phyloP scores from a whole-genome alignment of 2,329 filamentous ascomycete species.

The Penicillium palitans region DNA sequence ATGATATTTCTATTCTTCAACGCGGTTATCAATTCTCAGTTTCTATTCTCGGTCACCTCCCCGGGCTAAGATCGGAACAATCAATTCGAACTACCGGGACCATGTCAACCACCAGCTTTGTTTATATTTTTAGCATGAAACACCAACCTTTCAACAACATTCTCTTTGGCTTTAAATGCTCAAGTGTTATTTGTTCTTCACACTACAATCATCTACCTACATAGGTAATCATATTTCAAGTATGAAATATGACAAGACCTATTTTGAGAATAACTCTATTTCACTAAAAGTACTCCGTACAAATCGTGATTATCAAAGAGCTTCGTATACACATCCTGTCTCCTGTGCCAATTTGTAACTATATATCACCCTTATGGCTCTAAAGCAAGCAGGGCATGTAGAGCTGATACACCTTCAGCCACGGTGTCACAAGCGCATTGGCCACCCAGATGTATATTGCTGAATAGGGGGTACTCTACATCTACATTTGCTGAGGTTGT shows the following conservation, averaged over 20 bases:
- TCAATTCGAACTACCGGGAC: background rate
- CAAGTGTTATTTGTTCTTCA: background rate
- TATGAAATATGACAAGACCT: background rate
- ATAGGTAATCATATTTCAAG: background rate
- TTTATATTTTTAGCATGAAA: slow-evolving; percentile 7
- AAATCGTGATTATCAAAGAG: background rate
- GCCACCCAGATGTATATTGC: background rate
- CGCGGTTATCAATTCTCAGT: slow-evolving; percentile 21
- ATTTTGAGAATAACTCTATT: background rate
- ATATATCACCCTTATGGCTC: background rate
- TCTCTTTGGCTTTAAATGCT: background rate
- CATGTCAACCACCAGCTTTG: slow-evolving; percentile 15
- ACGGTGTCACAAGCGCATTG: slow-evolving; percentile 8
- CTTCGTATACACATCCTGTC: background rate
- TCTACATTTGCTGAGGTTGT: background rate
- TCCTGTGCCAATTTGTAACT: background rate
- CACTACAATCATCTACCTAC: background rate
- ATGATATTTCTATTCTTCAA: background rate
- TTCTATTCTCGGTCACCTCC: slow-evolving; percentile 4
- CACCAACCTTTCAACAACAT: background rate
- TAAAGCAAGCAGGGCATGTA: background rate
- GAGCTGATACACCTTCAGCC: slow-evolving; percentile 8
- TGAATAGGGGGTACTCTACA: background rate
- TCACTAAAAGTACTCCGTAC: background rate
- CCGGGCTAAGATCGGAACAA: slow-evolving; percentile 11